Evolutionary conservation across 2,329 filamentous ascomycete species (phyloP).

Genomic region (Colletotrichum spaethianum): DNA sequence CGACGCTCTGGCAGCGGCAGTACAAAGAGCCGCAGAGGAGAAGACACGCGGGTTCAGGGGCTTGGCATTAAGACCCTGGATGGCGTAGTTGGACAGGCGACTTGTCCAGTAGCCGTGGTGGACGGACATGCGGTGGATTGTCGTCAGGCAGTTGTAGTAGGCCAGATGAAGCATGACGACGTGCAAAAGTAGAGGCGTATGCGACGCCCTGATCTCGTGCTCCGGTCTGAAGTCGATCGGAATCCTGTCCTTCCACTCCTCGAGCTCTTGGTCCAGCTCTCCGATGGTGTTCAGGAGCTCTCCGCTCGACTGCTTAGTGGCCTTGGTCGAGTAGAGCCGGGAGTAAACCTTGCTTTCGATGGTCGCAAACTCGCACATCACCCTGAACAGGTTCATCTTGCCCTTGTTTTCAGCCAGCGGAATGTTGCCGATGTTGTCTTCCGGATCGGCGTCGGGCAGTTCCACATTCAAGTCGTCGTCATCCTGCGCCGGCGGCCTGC

Average conservation of each 20-base stretch:
- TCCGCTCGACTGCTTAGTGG: slow-evolving; percentile 90
- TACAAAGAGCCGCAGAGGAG: slow-evolving; percentile 92
- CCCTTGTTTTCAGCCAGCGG: slow-evolving; percentile 89
- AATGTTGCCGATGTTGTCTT: slow-evolving; percentile 95
- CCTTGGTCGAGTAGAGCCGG: slow-evolving; percentile 91
- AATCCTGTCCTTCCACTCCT: slow-evolving; percentile 97
- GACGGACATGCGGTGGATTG: slow-evolving; percentile 98
- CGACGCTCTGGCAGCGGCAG: slow-evolving; percentile 91
- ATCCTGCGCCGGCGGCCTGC: slow-evolving; percentile 73
- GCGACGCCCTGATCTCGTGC: slow-evolving; percentile 92
- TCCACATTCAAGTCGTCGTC: slow-evolving; percentile 93
- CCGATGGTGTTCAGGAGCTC: slow-evolving; percentile 96
- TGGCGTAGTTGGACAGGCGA: slow-evolving; percentile 92
- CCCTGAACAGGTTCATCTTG: slow-evolving; percentile 94
- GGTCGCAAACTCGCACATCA: slow-evolving; percentile 91
- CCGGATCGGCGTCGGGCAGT: slow-evolving; percentile 89
- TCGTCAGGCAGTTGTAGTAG: slow-evolving; percentile 98
- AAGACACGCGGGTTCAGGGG: slow-evolving; percentile 95
- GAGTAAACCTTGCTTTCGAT: slow-evolving; percentile 97
- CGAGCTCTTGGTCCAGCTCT: slow-evolving; percentile 89
- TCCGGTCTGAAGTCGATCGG: slow-evolving; percentile 97
- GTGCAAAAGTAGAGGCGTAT: slow-evolving; percentile 94
- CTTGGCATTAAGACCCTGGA: slow-evolving; percentile 91
- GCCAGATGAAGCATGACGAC: slow-evolving; percentile 95
- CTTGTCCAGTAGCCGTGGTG: slow-evolving; percentile 99